These are phyloP conservation scores for Xylariaceae sp. DNA, from an alignment of 2,329 filamentous ascomycete species.

Conservation along the genomic window DNA sequence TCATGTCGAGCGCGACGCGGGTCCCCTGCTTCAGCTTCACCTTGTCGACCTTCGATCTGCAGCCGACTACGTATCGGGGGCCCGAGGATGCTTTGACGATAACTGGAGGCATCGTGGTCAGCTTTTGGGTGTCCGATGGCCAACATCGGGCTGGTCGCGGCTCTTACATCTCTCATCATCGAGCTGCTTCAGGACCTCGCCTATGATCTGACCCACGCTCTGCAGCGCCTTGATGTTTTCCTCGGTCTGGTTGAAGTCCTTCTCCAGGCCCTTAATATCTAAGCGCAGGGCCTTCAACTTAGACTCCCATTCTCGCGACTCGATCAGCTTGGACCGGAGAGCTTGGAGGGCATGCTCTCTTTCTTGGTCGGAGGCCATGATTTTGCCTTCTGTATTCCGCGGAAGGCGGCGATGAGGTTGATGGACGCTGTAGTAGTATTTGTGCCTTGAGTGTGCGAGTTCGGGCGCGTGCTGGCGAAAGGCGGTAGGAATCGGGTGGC, in stretches of 20 bases:
- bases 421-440: no score
- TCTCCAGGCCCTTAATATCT: conserved; percentile 92
- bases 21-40: conserved; percentile 96
- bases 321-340: conserved; percentile 76
- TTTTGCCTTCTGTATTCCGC: conserved; percentile 5
- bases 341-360: conserved; percentile 64
- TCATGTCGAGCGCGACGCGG: conserved; percentile 97
- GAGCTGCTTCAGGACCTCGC: conserved; percentile 96
- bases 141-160: conserved; percentile 1
- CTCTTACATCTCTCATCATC: conserved; percentile 94
- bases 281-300: conserved; percentile 91
- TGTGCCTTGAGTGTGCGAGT: no score
- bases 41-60: conserved; percentile 97
- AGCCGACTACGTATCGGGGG: conserved; percentile 95
- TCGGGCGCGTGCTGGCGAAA: no score
- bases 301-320: conserved; percentile 97
- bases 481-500: no score
- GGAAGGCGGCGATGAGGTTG: no score
- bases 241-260: conserved; percentile 93
- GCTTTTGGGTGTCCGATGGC: conserved; percentile 5
- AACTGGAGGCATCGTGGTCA: no score
- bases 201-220: conserved; percentile 98
- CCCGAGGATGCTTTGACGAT: conserved; percentile 98
- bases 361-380: conserved; percentile 51
- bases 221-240: conserved; percentile 99